Evolutionary conservation across 805 yeast genomes (phyloP).

Genomic region (Tetrapisispora taiwanensis): DNA sequence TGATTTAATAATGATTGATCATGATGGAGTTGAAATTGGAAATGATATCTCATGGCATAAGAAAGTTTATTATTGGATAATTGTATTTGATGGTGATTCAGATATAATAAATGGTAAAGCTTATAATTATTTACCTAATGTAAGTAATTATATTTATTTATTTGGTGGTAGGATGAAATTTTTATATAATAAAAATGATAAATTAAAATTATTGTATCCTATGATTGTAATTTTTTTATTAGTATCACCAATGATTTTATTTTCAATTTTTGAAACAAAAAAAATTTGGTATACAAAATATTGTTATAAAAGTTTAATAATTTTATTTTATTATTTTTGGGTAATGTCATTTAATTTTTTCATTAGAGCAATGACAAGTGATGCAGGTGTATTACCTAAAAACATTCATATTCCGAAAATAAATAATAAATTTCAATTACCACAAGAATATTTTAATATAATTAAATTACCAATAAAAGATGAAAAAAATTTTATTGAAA

Average conservation of each 20-base stretch:
- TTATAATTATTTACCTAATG: conserved; percentile 15
- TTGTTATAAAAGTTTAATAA: conserved; percentile 29
- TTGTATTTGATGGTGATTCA: conserved; percentile 17
- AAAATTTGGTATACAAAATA: conserved; percentile 15
- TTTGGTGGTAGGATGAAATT: conserved; percentile 57
- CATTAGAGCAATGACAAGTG: conserved; percentile 45
- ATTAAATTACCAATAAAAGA: conserved; percentile 38
- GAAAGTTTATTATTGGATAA: conserved; percentile 12
- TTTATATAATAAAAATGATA: conserved; percentile 31
- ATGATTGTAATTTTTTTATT: conserved; percentile 25
- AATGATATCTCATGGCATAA: background rate
- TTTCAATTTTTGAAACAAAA: conserved; percentile 37
- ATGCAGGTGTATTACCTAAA: conserved; percentile 63
- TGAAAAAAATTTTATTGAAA: conserved; percentile 11
- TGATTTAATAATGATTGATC: no score
- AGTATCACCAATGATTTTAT: conserved; percentile 43
- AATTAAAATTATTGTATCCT: conserved; percentile 28
- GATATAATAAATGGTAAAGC: conserved; percentile 10
- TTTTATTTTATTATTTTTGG: conserved; percentile 54
- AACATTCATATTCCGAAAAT: conserved; percentile 45
- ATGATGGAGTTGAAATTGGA: no score
- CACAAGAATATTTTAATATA: conserved; percentile 47
- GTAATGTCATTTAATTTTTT: conserved; percentile 38
- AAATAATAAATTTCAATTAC: conserved; percentile 32
- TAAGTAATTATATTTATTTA: conserved; percentile 38